A percentile compares a stretch with the other conserved stretches of the same genome.
Conservation (phyloP, 2,329 filamentous ascomycete genomes). For the Lecanicillium sp. region DNA sequence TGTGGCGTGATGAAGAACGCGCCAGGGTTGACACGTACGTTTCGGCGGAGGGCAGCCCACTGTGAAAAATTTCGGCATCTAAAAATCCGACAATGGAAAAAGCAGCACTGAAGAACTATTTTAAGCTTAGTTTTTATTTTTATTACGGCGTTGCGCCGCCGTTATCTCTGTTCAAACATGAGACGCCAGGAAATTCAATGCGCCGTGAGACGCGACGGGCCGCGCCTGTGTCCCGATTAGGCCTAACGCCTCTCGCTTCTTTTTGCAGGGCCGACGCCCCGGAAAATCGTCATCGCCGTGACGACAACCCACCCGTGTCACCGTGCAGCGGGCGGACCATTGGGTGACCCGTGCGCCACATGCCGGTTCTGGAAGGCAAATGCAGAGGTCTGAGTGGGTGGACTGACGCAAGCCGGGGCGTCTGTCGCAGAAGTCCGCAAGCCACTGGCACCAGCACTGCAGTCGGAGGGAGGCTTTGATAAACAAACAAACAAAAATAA, state of each 20-base stretch:
- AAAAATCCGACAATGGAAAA: no score
- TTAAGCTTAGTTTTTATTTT: no score
- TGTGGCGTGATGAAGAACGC: no score
- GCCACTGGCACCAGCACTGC: no score
- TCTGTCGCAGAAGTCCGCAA: neutral
- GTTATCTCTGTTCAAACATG: no score
- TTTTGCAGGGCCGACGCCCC: slow-evolving; percentile 4
- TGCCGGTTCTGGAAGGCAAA: slow-evolving; percentile 4
- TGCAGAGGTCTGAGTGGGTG: neutral
- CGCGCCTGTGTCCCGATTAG: neutral
- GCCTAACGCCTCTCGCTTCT: neutral
- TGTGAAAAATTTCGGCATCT: no score
- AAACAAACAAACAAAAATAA: no score
- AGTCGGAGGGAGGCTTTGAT: no score
- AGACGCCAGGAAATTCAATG: neutral
- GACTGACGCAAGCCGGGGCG: neutral
- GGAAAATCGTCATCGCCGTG: slow-evolving; percentile 23
- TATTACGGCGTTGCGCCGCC: no score
- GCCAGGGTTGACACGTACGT: no score
- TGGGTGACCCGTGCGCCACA: slow-evolving; percentile 6
- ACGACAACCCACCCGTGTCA: slow-evolving; percentile 17
- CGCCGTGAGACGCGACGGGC: neutral
- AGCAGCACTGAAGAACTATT: no score
- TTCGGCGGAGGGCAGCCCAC: no score
- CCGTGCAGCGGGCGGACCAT: slow-evolving; percentile 2